A percentile compares a stretch with the other conserved stretches of the same genome.
phyloP scores from a whole-genome alignment of 2,329 filamentous ascomycete genomes.

The Malbranchea zuffiana region DNA sequence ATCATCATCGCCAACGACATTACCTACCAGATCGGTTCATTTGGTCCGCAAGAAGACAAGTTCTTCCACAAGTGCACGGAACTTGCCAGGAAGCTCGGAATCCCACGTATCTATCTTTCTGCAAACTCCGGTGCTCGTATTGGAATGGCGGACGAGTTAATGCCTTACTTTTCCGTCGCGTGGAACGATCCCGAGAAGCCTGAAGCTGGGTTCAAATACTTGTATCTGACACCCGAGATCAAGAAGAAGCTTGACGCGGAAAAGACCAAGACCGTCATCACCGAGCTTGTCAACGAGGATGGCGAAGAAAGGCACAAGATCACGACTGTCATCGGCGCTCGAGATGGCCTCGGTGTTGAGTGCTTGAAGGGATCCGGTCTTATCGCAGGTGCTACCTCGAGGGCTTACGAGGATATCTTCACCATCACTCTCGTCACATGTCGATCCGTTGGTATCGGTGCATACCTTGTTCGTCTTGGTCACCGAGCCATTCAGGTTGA shows the following conservation, averaged over 20 bases:
- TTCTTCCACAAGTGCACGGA: conserved; percentile 99
- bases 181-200: conserved; percentile 81
- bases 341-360: conserved; percentile 95
- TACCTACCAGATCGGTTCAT: conserved; percentile 97
- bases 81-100: conserved; percentile 82
- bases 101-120: conserved; percentile 93
- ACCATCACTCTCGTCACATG: conserved; percentile 96
- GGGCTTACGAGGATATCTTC: conserved; percentile 98
- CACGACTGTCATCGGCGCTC: conserved; percentile 79
- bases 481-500: conserved; percentile 98
- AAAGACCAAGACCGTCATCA: conserved; percentile 66
- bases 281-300: conserved; percentile 73
- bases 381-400: conserved; percentile 92
- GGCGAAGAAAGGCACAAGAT: conserved; percentile 91
- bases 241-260: conserved; percentile 79
- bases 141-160: conserved; percentile 90
- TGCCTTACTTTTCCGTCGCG: conserved; percentile 92
- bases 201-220: conserved; percentile 87
- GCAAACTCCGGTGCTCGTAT: conserved; percentile 98
- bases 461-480: conserved; percentile 93
- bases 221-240: conserved; percentile 79
- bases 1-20: conserved; percentile 98
- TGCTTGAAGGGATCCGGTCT: conserved; percentile 94
- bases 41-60: conserved; percentile 89
- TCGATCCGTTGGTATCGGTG: conserved; percentile 97